Conservation (phyloP, 257 asterid species). For the Osmanthus fragrans region DNA sequence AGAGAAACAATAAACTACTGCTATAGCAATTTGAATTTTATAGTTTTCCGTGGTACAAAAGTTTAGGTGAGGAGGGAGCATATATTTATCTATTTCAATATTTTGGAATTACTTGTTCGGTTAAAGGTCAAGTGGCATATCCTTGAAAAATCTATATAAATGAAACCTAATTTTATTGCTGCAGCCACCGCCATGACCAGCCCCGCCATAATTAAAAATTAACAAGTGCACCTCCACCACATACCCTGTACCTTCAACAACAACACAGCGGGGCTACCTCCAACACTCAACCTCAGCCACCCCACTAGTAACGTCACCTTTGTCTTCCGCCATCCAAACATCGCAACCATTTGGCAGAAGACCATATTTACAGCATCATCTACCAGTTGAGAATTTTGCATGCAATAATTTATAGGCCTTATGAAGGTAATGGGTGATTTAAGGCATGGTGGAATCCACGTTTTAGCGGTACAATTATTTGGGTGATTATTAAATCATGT, state of each 20-base stretch:
- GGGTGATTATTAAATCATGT: background rate
- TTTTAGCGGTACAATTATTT: background rate
- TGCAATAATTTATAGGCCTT: background rate
- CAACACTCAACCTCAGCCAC: slow-evolving; percentile 12
- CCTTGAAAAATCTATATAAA: slow-evolving; percentile 7
- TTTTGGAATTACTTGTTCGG: background rate
- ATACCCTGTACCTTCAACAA: background rate
- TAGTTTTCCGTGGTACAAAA: background rate
- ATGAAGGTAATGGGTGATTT: background rate
- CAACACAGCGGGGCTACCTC: background rate
- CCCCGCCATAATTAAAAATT: background rate
- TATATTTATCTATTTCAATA: slow-evolving; percentile 12
- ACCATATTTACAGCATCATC: background rate
- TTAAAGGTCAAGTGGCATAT: slow-evolving; percentile 9
- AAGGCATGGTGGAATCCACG: background rate
- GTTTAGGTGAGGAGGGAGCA: background rate
- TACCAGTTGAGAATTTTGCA: background rate
- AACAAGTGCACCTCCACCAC: background rate
- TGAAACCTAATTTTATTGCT: background rate
- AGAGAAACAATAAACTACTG: background rate
- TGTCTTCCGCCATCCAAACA: slow-evolving; percentile 5
- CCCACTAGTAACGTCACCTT: background rate
- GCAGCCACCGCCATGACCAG: background rate
- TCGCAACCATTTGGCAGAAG: background rate
- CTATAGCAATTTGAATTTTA: background rate